Percentiles rank a stretch among this genome's conserved stretches.
These are phyloP conservation scores for Urostyla sp. DNA, from an alignment of 73 alveolate species.

Conservation along the genomic window DNA sequence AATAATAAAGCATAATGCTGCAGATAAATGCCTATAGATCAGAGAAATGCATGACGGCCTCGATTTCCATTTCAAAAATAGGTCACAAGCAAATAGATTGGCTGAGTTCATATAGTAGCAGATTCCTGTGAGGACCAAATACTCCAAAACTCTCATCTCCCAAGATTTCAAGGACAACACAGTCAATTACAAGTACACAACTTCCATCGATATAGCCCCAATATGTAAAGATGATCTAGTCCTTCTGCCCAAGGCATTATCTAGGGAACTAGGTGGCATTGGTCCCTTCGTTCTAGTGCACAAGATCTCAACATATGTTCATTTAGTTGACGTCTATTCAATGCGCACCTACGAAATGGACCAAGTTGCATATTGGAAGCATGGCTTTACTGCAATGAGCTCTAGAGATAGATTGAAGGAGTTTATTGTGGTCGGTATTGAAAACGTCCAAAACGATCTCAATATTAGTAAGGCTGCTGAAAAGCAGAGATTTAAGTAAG, in stretches of 20 bases:
- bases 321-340: constrained; percentile 92
- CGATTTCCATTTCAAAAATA: constrained; percentile 93
- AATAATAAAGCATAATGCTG: constrained; percentile 93
- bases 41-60: constrained; percentile 97
- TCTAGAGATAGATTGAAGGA: constrained; percentile 64
- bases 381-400: constrained; percentile 74
- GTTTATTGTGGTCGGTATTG: constrained; percentile 71
- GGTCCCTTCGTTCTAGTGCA: constrained; percentile 94
- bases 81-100: constrained; percentile 92
- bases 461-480: constrained; percentile 63
- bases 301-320: constrained; percentile 90
- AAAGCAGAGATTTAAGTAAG: constrained; percentile 57
- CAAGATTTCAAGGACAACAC: constrained; percentile 92
- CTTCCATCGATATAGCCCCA: constrained; percentile 95
- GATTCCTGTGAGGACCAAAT: constrained; percentile 85
- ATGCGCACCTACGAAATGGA: constrained; percentile 90
- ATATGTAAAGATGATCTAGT: constrained; percentile 98
- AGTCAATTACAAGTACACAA: constrained; percentile 89
- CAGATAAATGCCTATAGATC: constrained; percentile 85
- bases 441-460: constrained; percentile 41
- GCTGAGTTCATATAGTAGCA: constrained; percentile 87
- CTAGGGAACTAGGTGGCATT: constrained; percentile 94
- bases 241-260: constrained; percentile 84
- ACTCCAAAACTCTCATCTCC: constrained; percentile 91
- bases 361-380: constrained; percentile 90